Evolutionary conservation across 1,139 yeast genomes (phyloP).

Genomic region (Kodamaea sp.): DNA sequence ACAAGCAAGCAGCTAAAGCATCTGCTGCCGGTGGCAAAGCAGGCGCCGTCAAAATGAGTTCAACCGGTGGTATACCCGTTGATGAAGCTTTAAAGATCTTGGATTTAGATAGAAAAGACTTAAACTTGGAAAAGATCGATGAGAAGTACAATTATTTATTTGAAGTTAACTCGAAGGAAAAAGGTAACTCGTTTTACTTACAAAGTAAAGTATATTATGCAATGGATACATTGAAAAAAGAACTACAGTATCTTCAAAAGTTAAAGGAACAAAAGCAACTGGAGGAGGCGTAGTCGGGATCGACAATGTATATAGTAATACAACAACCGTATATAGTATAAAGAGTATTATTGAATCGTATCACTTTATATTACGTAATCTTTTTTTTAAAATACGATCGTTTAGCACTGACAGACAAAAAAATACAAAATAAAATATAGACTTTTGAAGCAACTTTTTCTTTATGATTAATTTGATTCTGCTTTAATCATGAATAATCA

Average conservation of each 20-base stretch:
- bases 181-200: slow-evolving; percentile 88
- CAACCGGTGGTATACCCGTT: slow-evolving; percentile 72
- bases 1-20: slow-evolving; percentile 91
- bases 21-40: slow-evolving; percentile 65
- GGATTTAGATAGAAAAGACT: slow-evolving; percentile 62
- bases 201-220: slow-evolving; percentile 87
- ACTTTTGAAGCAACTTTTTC: background rate
- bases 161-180: slow-evolving; percentile 85
- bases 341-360: background rate
- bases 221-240: slow-evolving; percentile 46
- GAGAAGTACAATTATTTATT: slow-evolving; percentile 80
- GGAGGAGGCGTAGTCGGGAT: slow-evolving; percentile 1
- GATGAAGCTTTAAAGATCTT: slow-evolving; percentile 92
- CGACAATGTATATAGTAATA: slow-evolving; percentile 3
- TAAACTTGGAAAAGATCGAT: slow-evolving; percentile 59
- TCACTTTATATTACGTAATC: background rate
- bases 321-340: slow-evolving; percentile 3
- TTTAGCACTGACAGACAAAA: slow-evolving; percentile 6
- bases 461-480: background rate
- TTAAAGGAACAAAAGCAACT: slow-evolving; percentile 24
- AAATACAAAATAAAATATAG: slow-evolving; percentile 2
- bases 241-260: slow-evolving; percentile 43
- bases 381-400: slow-evolving; percentile 11
- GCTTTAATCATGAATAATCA: slow-evolving; percentile 11
- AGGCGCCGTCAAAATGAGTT: slow-evolving; percentile 46